Conservation (phyloP, 768 basidiomycete genomes). For the Dioszegia aurantiaca region DNA sequence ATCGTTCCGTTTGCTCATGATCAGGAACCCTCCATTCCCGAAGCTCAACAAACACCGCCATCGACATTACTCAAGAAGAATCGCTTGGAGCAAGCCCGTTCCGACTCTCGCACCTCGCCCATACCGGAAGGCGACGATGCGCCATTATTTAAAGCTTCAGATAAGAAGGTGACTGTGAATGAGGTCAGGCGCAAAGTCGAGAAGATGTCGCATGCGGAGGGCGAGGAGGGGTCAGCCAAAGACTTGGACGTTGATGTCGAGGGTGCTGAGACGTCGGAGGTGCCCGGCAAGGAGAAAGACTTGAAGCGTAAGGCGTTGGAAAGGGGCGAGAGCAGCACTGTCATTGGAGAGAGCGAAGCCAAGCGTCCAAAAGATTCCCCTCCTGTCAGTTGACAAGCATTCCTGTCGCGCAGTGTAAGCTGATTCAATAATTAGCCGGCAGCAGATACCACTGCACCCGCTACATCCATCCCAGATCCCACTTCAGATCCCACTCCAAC, state of each 20-base stretch:
- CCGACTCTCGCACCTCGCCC: conserved; percentile 1
- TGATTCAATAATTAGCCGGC: conserved; percentile 3
- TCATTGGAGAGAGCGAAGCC: conserved; percentile 19
- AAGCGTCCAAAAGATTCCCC: conserved; percentile 38
- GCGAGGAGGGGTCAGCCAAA: conserved; percentile 18
- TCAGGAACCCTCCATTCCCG: conserved; percentile 38
- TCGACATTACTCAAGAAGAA: conserved; percentile 41
- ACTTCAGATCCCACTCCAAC: conserved; percentile 6
- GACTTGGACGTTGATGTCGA: conserved; percentile 12
- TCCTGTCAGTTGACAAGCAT: conserved; percentile 19
- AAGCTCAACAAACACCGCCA: conserved; percentile 11
- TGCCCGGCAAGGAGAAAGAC: conserved; percentile 9
- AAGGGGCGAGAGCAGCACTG: conserved; percentile 35
- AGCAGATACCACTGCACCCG: conserved; percentile 12
- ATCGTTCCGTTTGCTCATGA: too few species aligned
- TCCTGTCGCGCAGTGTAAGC: neutral
- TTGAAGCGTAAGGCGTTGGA: conserved; percentile 42
- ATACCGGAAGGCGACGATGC: conserved; percentile 16
- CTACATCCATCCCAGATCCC: neutral
- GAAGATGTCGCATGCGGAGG: conserved; percentile 40
- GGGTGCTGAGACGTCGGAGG: conserved; percentile 10
- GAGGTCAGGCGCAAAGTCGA: conserved; percentile 47
- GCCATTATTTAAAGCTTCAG: conserved; percentile 8
- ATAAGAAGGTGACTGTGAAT: conserved; percentile 32
- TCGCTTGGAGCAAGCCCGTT: conserved; percentile 18